These are phyloP conservation scores for Phialocephala sp. DNA, from an alignment of 2,329 filamentous ascomycete species.

Conservation along the genomic window DNA sequence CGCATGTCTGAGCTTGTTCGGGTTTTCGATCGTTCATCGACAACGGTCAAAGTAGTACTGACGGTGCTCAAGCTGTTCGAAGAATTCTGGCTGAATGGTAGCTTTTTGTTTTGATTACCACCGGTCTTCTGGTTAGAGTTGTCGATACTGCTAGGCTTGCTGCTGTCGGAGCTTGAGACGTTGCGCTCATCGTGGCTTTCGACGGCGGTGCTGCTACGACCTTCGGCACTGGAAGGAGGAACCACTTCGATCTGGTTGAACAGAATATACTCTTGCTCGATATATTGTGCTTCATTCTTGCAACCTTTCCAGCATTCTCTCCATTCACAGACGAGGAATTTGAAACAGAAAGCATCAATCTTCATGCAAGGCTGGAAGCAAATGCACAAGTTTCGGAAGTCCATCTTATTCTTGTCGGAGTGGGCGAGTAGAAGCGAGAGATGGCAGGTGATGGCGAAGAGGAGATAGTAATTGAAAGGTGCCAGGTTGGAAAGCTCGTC, in stretches of 20 bases:
- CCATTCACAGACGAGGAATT: slow-evolving; percentile 94
- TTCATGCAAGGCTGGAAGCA: slow-evolving; percentile 98
- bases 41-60: slow-evolving; percentile 38
- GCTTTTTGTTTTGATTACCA: slow-evolving; percentile 48
- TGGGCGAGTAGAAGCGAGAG: slow-evolving; percentile 89
- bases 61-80: slow-evolving; percentile 47
- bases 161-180: slow-evolving; percentile 68
- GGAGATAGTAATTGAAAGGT: slow-evolving; percentile 95
- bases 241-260: slow-evolving; percentile 66
- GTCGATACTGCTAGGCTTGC: slow-evolving; percentile 52
- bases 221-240: slow-evolving; percentile 49
- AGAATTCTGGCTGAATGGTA: slow-evolving; percentile 48
- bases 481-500: slow-evolving; percentile 94
- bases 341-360: slow-evolving; percentile 94
- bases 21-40: slow-evolving; percentile 34
- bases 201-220: slow-evolving; percentile 40
- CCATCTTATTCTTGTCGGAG: slow-evolving; percentile 97
- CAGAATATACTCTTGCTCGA: slow-evolving; percentile 69
- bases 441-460: slow-evolving; percentile 97
- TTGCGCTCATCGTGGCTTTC: slow-evolving; percentile 58
- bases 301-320: slow-evolving; percentile 97
- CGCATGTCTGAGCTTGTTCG: slow-evolving; percentile 36
- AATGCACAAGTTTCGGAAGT: slow-evolving; percentile 92
- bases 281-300: slow-evolving; percentile 82
- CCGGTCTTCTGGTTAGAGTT: slow-evolving; percentile 28